These are phyloP conservation scores for Solanum paucissectum DNA, from an alignment of 257 asterid species.

Conservation along the genomic window DNA sequence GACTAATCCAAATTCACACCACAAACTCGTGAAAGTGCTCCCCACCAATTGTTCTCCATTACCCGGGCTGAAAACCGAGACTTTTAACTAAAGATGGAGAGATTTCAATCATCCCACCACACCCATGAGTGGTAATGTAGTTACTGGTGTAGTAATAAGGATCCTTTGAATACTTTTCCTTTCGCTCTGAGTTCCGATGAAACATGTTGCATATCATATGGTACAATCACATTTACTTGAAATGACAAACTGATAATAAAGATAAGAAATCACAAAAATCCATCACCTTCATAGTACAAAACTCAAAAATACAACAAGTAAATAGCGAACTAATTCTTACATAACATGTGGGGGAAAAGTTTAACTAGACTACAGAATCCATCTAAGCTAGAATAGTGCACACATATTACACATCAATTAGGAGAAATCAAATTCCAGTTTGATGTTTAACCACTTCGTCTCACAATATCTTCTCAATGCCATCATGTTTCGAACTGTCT, in stretches of 20 bases:
- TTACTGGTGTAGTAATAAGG: not conserved
- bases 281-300: not conserved
- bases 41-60: not conserved
- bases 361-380: not conserved
- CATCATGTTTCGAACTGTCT: not conserved
- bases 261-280: not conserved
- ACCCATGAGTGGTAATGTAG: not conserved
- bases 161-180: not conserved
- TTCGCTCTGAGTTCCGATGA: not conserved
- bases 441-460: not conserved
- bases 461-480: not conserved
- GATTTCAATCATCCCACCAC: not conserved
- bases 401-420: not conserved
- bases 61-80: not conserved
- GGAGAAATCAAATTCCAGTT: not conserved
- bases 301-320: not conserved
- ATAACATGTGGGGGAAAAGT: not conserved
- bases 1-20: not conserved
- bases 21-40: not conserved
- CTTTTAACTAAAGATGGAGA: not conserved
- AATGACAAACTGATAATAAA: not conserved
- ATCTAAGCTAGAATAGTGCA: not conserved
- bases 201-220: not conserved
- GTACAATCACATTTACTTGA: not conserved
- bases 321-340: not conserved